These are phyloP conservation scores for Rhododendron henanense DNA, from an alignment of 148 eudicot species.

Conservation along the genomic window DNA sequence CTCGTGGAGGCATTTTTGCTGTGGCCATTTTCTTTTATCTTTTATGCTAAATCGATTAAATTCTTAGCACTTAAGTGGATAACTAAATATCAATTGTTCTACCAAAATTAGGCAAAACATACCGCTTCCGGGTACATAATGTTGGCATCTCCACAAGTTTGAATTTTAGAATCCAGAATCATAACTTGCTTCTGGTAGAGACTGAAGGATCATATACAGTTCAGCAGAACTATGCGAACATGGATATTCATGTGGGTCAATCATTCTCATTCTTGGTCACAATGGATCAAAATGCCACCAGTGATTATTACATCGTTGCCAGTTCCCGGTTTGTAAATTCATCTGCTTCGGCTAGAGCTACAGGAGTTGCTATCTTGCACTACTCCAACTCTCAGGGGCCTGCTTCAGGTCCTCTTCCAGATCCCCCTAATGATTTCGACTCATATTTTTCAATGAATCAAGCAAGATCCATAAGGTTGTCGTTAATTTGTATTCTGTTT, in stretches of 20 bases:
- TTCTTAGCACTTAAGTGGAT: neutral
- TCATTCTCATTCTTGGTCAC: slow-evolving; percentile 93
- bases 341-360: slow-evolving; percentile 46
- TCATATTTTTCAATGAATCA: slow-evolving; percentile 88
- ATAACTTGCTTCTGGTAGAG: slow-evolving; percentile 87
- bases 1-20: neutral
- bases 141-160: slow-evolving; percentile 91
- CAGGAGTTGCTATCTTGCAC: slow-evolving; percentile 86
- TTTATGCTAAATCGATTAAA: neutral
- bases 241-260: slow-evolving; percentile 99
- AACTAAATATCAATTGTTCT: neutral
- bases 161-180: slow-evolving; percentile 95
- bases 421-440: slow-evolving; percentile 72
- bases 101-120: slow-evolving; percentile 74
- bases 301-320: slow-evolving; percentile 93
- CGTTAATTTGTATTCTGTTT: slow-evolving; percentile 20
- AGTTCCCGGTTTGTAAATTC: slow-evolving; percentile 82
- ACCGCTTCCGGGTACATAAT: slow-evolving; percentile 84
- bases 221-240: slow-evolving; percentile 87
- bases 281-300: slow-evolving; percentile 88
- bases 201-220: slow-evolving; percentile 95
- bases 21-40: neutral
- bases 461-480: slow-evolving; percentile 98
- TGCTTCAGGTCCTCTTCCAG: slow-evolving; percentile 98
- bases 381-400: slow-evolving; percentile 91